Conservation (phyloP, 805 yeast species). For the Grigorovia yakushimaensis region DNA sequence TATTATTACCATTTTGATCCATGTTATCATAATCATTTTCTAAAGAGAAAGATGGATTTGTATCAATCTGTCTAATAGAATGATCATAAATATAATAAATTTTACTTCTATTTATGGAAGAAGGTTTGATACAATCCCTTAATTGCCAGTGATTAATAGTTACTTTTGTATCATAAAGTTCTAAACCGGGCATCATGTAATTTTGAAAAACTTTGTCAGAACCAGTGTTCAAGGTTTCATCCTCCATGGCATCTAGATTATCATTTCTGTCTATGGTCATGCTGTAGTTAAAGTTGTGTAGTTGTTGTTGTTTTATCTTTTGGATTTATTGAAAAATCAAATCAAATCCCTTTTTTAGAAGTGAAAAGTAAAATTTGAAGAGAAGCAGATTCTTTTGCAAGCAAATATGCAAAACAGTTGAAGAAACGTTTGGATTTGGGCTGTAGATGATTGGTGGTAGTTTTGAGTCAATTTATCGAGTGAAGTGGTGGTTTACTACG, state of each 20-base stretch:
- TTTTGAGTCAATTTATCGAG: too few relatives aligned
- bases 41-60: conserved; percentile 11
- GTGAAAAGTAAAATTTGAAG: too few relatives aligned
- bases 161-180: conserved; percentile 25
- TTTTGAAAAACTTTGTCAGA: conserved; percentile 25
- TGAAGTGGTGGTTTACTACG: too few relatives aligned
- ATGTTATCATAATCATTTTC: not conserved
- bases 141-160: conserved; percentile 64
- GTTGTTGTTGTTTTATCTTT: not conserved
- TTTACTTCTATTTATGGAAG: conserved; percentile 33
- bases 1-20: too few relatives aligned
- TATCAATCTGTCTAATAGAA: conserved; percentile 38
- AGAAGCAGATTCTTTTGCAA: too few relatives aligned
- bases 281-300: not conserved
- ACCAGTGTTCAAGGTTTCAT: conserved; percentile 19
- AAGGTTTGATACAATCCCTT: conserved; percentile 56
- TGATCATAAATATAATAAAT: conserved; percentile 53
- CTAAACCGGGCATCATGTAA: conserved; percentile 26
- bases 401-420: too few relatives aligned
- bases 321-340: too few relatives aligned
- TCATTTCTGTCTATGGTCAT: conserved; percentile 5
- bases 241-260: conserved; percentile 12
- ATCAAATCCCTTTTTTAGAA: too few relatives aligned
- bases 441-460: too few relatives aligned
- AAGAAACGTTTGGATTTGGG: too few relatives aligned